A percentile compares a stretch with the other conserved stretches of the same genome.
Conservation (phyloP, 2,329 filamentous ascomycete species). For the Lasiodiplodia citricola region DNA sequence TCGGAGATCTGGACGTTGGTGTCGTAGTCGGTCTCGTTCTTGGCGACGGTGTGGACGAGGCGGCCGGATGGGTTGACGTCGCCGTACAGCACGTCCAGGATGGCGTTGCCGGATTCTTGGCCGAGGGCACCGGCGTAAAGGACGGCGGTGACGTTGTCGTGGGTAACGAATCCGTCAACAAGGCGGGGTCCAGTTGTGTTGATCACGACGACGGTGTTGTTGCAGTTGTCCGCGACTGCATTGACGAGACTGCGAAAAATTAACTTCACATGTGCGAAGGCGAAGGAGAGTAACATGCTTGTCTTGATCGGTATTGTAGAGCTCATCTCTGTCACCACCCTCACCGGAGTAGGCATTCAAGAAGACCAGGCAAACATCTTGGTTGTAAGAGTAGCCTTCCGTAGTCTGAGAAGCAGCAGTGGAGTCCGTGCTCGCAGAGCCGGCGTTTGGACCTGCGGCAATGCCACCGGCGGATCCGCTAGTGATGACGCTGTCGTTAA, state of each 20-base stretch:
- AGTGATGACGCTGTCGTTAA: conserved; percentile 23
- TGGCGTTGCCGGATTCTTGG: conserved; percentile 76
- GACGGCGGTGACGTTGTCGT: conserved; percentile 25
- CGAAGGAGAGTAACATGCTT: conserved; percentile 65
- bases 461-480: not conserved
- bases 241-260: not conserved
- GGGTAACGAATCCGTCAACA: conserved; percentile 18
- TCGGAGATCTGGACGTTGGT: conserved; percentile 17
- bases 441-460: not conserved
- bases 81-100: conserved; percentile 81
- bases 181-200: conserved; percentile 22
- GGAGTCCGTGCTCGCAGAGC: not conserved
- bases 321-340: conserved; percentile 22
- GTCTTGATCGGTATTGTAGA: conserved; percentile 37
- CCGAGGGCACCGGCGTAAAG: conserved; percentile 26
- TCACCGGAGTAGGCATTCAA: conserved; percentile 26
- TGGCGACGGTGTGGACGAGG: conserved; percentile 85
- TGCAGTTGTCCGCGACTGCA: conserved; percentile 69
- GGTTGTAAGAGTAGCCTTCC: conserved; percentile 26
- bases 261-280: not conserved
- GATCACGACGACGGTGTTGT: conserved; percentile 73
- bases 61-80: conserved; percentile 77
- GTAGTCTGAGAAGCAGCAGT: conserved; percentile 21
- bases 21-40: conserved; percentile 69
- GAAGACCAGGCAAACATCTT: conserved; percentile 26